Base-by-base conservation (phyloP, 805 yeast genomes). In the Cyberlindnera maritima region DNA sequence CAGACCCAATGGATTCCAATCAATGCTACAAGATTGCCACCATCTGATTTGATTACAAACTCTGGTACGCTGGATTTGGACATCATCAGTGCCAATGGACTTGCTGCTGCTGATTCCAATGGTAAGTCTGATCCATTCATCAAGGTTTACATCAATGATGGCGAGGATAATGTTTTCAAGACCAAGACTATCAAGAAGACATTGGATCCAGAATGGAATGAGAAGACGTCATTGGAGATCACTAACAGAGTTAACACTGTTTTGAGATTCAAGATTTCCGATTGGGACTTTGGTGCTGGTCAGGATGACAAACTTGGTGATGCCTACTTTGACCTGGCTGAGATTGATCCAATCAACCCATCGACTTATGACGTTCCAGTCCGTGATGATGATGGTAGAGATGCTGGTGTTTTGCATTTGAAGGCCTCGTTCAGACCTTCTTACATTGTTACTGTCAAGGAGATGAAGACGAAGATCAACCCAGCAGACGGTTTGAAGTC, bases 51-150 rank as follows among this genome's bases (percentile, higher is more conserved):
- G 36, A 79, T 83, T 52, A 77, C 83, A 41, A 85, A 89, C 64
- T 74, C 81, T 48, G 99, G 99, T 63, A 70, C 69, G 25, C 66
- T 92, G 55, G 74, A 72, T 19, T 74, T 90, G 31, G 79, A 76
- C 26, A 73, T 88, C 4, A 54, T 82, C 38, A 71, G 74, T 41
- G 98, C 94, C 3, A 75, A 75, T 14, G 78, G 79, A 43, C 74
- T 94, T 48, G 80, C 85, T 34, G 76, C 96, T 13, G 95, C 91
- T n/a, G 99, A 94, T 67, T 72, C 87, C 26, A 85, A 84, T 57
- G 98, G 98, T 42, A 85, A 86, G 63, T 88, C 97, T 3, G 99
- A 94, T 68, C 99, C 99, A 46, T 92, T 82, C 64, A 75, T 81
- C 49, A 78, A 81, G 58, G 75, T 89, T 52, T 81, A 74, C 59